Conservation (phyloP, 202 grass and related monocot species). For the Schoenoplectus triqueter region DNA sequence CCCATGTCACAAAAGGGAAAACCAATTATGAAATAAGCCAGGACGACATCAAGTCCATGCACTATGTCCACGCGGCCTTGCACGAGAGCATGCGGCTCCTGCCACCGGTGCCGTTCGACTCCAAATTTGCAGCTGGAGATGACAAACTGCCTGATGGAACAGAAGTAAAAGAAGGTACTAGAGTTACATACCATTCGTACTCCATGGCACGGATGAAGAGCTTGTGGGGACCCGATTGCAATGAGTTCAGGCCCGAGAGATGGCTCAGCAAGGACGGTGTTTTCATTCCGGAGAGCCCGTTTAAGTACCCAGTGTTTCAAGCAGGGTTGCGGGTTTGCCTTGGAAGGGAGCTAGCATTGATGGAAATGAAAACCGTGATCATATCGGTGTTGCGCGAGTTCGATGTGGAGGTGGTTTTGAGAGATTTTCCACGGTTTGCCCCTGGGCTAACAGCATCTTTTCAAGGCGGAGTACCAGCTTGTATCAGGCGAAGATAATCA, state of each 20-base stretch:
- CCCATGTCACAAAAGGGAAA: slow-evolving; percentile 42
- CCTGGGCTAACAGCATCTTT: slow-evolving; percentile 74
- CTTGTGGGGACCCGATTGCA: slow-evolving; percentile 65
- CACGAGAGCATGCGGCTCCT: slow-evolving; percentile 48
- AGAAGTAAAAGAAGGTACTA: slow-evolving; percentile 38
- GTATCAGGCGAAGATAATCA: slow-evolving; percentile 51
- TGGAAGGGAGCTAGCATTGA: slow-evolving; percentile 79
- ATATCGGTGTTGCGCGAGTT: slow-evolving; percentile 61
- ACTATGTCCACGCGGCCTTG: slow-evolving; percentile 40
- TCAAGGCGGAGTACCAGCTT: slow-evolving; percentile 64
- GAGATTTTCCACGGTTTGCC: slow-evolving; percentile 59
- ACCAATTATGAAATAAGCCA: slow-evolving; percentile 48
- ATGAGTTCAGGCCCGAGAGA: slow-evolving; percentile 56
- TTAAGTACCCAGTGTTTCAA: slow-evolving; percentile 89
- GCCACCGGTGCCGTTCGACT: slow-evolving; percentile 73
- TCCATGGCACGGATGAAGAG: slow-evolving; percentile 68
- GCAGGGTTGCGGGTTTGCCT: slow-evolving; percentile 77
- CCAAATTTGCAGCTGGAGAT: slow-evolving; percentile 55
- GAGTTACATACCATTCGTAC: slow-evolving; percentile 70
- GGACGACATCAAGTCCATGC: slow-evolving; percentile 56
- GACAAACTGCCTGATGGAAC: slow-evolving; percentile 60
- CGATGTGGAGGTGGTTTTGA: slow-evolving; percentile 58
- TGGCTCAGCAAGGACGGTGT: slow-evolving; percentile 52
- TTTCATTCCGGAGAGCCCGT: slow-evolving; percentile 61
- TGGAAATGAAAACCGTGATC: slow-evolving; percentile 76